phyloP scores from a whole-genome alignment of 1,284 basidiomycete species.

The Fomitiporia mediterranea region DNA sequence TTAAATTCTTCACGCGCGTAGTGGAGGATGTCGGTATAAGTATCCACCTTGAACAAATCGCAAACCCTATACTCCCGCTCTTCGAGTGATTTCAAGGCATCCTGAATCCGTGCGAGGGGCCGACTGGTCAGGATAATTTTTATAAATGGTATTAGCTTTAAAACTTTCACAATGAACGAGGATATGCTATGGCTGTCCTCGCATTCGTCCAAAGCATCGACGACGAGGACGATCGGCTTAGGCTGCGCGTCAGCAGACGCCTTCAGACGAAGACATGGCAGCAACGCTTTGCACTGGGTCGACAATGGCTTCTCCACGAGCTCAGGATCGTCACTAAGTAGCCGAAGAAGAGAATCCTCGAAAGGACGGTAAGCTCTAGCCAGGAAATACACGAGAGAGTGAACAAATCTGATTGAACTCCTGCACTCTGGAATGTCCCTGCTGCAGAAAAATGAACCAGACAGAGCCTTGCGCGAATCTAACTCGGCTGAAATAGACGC shows the following conservation, averaged over 20 bases:
- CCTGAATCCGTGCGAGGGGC: slow-evolving; percentile 1
- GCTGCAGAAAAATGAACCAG: too few species aligned
- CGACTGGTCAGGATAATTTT: slow-evolving; percentile 10
- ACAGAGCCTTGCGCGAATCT: background rate
- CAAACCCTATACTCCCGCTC: too few species aligned
- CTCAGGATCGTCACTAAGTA: background rate
- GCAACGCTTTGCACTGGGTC: background rate
- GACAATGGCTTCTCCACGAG: background rate
- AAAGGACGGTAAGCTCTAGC: background rate
- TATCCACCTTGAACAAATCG: background rate
- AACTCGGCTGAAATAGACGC: background rate
- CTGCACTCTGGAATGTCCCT: background rate
- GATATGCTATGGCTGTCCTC: background rate
- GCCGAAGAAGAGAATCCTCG: too few species aligned
- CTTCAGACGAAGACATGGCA: too few species aligned
- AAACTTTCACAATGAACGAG: background rate
- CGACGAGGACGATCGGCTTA: background rate
- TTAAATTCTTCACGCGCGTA: background rate
- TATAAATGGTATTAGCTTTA: background rate
- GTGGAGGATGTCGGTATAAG: background rate
- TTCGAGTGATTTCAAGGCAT: background rate
- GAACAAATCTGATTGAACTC: background rate
- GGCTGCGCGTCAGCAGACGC: too few species aligned
- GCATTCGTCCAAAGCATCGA: slow-evolving; percentile 15
- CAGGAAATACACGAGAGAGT: background rate